A percentile compares a stretch with the other conserved stretches of the same genome.
Conservation (phyloP, 2,329 filamentous ascomycete genomes). For the Aspergillus fumigatus region DNA sequence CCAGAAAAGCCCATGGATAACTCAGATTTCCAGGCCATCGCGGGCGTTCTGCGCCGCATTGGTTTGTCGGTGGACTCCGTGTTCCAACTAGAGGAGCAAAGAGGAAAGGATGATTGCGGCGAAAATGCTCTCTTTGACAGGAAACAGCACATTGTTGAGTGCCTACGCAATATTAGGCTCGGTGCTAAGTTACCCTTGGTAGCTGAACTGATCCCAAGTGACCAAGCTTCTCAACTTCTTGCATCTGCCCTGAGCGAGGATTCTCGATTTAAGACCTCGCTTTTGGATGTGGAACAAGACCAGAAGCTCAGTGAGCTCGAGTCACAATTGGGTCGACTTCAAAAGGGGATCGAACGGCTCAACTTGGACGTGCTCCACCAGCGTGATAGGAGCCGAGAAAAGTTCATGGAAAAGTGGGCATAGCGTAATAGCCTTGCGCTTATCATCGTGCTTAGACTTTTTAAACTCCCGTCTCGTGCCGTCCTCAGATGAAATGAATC, state of each 20-base stretch:
- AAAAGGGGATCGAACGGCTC: slow-evolving; percentile 31
- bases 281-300: slow-evolving; percentile 25
- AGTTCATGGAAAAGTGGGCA: slow-evolving; percentile 32
- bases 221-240: slow-evolving; percentile 31
- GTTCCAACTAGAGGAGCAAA: slow-evolving; percentile 19
- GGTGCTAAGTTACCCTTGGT: slow-evolving; percentile 29
- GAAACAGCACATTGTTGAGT: slow-evolving; percentile 24
- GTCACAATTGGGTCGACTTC: slow-evolving; percentile 24
- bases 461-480: neutral
- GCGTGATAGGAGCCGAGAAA: slow-evolving; percentile 26
- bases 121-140: slow-evolving; percentile 25
- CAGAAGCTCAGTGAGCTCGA: slow-evolving; percentile 27
- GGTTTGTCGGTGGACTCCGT: slow-evolving; percentile 28
- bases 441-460: neutral
- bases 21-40: slow-evolving; percentile 23
- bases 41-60: slow-evolving; percentile 30
- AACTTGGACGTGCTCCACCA: slow-evolving; percentile 30
- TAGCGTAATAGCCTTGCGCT: slow-evolving; percentile 4
- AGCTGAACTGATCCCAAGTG: slow-evolving; percentile 25
- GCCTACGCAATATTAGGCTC: slow-evolving; percentile 22
- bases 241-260: slow-evolving; percentile 26
- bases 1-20: slow-evolving; percentile 8
- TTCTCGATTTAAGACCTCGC: slow-evolving; percentile 24
- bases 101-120: slow-evolving; percentile 13
- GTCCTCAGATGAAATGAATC: neutral